Evolutionary conservation across 2,329 filamentous ascomycete genomes (phyloP).

Genomic region (Trichoderma pleuroti): DNA sequence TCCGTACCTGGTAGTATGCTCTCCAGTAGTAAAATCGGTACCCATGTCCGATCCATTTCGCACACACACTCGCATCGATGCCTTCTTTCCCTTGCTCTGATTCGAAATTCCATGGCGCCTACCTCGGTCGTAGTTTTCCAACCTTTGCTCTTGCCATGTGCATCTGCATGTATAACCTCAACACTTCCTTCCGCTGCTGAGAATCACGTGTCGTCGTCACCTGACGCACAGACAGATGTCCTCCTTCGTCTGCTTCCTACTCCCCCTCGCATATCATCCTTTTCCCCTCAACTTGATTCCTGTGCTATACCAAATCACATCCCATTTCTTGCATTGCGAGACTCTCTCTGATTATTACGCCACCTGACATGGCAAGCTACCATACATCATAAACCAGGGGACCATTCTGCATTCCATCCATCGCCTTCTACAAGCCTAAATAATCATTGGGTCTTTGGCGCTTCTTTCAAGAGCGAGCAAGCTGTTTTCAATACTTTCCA

Average conservation of each 20-base stretch:
- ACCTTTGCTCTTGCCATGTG: background rate
- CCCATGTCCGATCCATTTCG: background rate
- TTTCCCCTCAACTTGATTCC: background rate
- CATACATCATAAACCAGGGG: background rate
- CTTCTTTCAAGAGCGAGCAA: background rate
- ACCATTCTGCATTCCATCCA: background rate
- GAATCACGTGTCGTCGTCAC: background rate
- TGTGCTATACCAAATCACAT: background rate
- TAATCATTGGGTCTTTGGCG: background rate
- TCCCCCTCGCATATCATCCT: background rate
- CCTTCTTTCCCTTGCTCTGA: background rate
- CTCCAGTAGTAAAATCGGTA: background rate
- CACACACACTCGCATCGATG: background rate
- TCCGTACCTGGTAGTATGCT: too few species aligned
- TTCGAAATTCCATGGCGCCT: too few species aligned
- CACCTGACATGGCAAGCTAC: background rate
- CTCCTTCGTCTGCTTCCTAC: background rate
- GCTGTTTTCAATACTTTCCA: background rate
- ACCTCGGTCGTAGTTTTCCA: background rate
- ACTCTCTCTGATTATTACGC: background rate
- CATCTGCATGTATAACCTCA: background rate
- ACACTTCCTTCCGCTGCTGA: background rate
- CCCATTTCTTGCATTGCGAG: background rate
- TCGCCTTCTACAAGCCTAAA: background rate
- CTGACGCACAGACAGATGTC: background rate